These are phyloP conservation scores for Dispira parvispora DNA, from an alignment of 192 early-diverging fungal genomes.

Conservation along the genomic window DNA sequence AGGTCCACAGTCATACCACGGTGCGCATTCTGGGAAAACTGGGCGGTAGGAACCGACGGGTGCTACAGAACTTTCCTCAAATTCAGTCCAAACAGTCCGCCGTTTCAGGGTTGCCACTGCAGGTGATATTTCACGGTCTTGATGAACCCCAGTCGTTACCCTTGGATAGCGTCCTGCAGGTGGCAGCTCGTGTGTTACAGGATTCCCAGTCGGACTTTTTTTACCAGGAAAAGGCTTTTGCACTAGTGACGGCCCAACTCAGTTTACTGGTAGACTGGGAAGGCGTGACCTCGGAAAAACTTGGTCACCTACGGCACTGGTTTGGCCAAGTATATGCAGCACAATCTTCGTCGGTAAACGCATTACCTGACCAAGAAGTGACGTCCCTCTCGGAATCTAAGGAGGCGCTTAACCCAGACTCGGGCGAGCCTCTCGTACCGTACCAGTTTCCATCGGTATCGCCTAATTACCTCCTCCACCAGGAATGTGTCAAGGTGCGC, in stretches of 20 bases:
- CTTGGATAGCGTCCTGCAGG: constrained; percentile 36
- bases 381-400: neutral
- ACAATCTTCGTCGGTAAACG: neutral
- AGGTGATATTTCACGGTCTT: neutral
- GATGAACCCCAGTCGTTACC: constrained; percentile 27
- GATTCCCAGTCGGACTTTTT: constrained; percentile 27
- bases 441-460: neutral
- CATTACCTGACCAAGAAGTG: neutral
- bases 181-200: constrained; percentile 36
- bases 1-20: constrained; percentile 63
- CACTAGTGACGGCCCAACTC: constrained; percentile 47
- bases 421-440: neutral
- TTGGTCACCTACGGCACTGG: neutral
- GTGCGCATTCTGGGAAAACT: constrained; percentile 92
- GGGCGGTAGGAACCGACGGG: constrained; percentile 87
- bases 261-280: constrained; percentile 42
- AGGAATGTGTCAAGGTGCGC: constrained; percentile 13
- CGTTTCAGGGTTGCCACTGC: neutral
- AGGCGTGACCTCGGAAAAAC: neutral
- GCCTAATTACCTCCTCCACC: neutral
- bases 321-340: neutral
- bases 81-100: neutral
- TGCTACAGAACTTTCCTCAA: constrained; percentile 38
- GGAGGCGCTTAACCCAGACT: neutral
- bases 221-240: constrained; percentile 42